A percentile compares a stretch with the other conserved stretches of the same genome.
Conservation (phyloP, 805 yeast species). For the Candida easanensis region DNA sequence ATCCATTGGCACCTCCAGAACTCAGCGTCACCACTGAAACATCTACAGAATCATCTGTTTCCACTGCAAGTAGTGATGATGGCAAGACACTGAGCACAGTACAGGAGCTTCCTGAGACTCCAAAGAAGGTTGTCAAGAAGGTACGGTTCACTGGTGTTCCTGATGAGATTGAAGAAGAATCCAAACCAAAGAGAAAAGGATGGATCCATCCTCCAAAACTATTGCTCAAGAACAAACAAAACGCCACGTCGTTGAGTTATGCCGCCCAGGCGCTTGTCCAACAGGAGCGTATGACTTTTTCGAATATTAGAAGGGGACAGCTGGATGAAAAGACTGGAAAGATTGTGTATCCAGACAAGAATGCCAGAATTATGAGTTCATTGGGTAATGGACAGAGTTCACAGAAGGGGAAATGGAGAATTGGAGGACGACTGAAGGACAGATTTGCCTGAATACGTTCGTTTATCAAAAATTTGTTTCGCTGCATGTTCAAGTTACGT, state of each 20-base stretch:
- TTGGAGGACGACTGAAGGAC: slow-evolving; percentile 14
- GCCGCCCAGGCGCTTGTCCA: slow-evolving; percentile 26
- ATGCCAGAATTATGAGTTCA: slow-evolving; percentile 12
- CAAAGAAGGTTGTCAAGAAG: slow-evolving; percentile 20
- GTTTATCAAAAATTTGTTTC: no score
- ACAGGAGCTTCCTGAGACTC: slow-evolving; percentile 3
- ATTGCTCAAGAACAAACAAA: slow-evolving; percentile 3
- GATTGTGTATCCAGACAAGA: slow-evolving; percentile 17
- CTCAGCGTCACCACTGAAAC: slow-evolving; percentile 13
- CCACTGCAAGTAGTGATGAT: slow-evolving; percentile 3
- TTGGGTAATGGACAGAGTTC: slow-evolving; percentile 2
- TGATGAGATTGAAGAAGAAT: slow-evolving; percentile 19
- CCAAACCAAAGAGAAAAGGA: slow-evolving; percentile 23
- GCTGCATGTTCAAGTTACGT: no score
- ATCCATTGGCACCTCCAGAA: slow-evolving; percentile 7
- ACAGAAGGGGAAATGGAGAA: slow-evolving; percentile 16
- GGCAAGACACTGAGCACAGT: slow-evolving; percentile 6
- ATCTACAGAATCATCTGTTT: slow-evolving; percentile 13
- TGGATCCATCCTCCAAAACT: slow-evolving; percentile 24
- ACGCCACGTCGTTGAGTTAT: slow-evolving; percentile 13
- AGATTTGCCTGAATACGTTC: slow-evolving; percentile 4
- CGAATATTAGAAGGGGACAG: slow-evolving; percentile 22
- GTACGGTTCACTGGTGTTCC: slow-evolving; percentile 30
- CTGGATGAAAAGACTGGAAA: slow-evolving; percentile 21
- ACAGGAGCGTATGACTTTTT: slow-evolving; percentile 25